A percentile compares a stretch with the other conserved stretches of the same genome.
phyloP scores from a whole-genome alignment of 352 stramenopile species.

The Peronospora destructor region DNA sequence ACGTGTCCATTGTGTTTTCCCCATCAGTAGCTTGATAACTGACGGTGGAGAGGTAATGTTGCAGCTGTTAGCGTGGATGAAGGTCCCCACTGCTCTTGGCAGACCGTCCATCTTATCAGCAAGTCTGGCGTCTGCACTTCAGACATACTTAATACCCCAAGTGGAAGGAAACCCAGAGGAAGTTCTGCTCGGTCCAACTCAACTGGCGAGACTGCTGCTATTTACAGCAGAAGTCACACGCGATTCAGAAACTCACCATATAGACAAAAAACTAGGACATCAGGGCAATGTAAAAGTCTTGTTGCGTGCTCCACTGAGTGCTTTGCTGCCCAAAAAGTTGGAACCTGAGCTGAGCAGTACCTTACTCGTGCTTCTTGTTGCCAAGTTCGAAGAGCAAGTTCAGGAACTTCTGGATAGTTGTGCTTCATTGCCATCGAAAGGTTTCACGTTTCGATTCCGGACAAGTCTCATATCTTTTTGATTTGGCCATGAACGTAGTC shows the following conservation, averaged over 20 bases:
- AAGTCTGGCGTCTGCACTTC: constrained; percentile 16
- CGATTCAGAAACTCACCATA: neutral
- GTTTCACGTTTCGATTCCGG: constrained; percentile 21
- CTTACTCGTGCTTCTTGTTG: constrained; percentile 34
- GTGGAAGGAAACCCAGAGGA: constrained; percentile 2
- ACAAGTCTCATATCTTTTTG: constrained; percentile 23
- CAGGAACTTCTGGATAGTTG: constrained; percentile 16
- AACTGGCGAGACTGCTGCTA: constrained; percentile 42
- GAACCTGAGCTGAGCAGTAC: constrained; percentile 11
- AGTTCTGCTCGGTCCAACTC: constrained; percentile 17
- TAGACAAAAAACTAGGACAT: constrained; percentile 1
- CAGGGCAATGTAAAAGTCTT: neutral
- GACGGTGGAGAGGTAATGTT: constrained; percentile 25
- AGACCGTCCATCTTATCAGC: constrained; percentile 7
- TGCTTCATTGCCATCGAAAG: neutral
- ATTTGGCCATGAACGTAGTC: constrained; percentile 11
- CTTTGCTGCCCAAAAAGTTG: constrained; percentile 4
- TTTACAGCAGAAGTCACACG: constrained; percentile 29
- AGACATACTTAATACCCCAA: constrained; percentile 11
- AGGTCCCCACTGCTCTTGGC: neutral
- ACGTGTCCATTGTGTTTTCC: constrained; percentile 50
- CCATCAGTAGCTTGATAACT: constrained; percentile 27
- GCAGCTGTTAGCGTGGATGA: constrained; percentile 32
- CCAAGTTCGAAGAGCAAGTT: constrained; percentile 38
- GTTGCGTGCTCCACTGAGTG: constrained; percentile 5